phyloP scores from a whole-genome alignment of 2,329 filamentous ascomycete species.

The Aureobasidium sp. region DNA sequence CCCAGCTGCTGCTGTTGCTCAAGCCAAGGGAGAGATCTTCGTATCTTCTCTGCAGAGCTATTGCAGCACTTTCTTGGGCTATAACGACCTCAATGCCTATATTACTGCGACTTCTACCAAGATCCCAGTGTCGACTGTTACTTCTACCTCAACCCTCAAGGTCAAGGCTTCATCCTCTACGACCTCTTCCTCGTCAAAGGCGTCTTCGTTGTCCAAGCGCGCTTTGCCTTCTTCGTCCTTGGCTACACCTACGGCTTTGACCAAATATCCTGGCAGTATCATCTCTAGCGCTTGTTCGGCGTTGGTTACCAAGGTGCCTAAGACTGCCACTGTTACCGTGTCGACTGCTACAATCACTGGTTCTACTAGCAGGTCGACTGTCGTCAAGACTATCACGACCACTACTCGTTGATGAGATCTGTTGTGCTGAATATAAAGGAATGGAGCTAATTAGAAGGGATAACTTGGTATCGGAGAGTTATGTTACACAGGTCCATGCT shows the following conservation, averaged over 20 bases:
- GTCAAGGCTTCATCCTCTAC: background rate
- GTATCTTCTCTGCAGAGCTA: background rate
- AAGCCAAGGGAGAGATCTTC: slow-evolving; percentile 13
- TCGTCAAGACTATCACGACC: slow-evolving; percentile 12
- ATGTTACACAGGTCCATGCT: background rate
- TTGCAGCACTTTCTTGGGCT: background rate
- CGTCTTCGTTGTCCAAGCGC: background rate
- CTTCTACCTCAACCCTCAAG: background rate
- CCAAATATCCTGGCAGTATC: slow-evolving; percentile 13
- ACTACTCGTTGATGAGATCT: background rate
- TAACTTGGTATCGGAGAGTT: background rate
- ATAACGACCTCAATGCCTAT: background rate
- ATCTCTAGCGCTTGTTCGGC: slow-evolving; percentile 14
- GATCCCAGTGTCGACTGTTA: background rate
- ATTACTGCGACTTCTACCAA: background rate
- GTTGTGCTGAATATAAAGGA: too few species aligned
- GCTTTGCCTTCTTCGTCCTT: background rate
- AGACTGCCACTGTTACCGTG: slow-evolving; percentile 6
- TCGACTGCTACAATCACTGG: slow-evolving; percentile 8
- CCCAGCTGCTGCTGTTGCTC: slow-evolving; percentile 13
- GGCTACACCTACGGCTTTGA: slow-evolving; percentile 11
- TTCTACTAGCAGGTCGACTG: slow-evolving; percentile 15
- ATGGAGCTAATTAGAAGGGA: background rate
- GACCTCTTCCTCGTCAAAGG: background rate
- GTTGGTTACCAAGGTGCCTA: slow-evolving; percentile 1